Conservation (phyloP, 2,329 filamentous ascomycete genomes). For the Arthrobotrys entomopaga region DNA sequence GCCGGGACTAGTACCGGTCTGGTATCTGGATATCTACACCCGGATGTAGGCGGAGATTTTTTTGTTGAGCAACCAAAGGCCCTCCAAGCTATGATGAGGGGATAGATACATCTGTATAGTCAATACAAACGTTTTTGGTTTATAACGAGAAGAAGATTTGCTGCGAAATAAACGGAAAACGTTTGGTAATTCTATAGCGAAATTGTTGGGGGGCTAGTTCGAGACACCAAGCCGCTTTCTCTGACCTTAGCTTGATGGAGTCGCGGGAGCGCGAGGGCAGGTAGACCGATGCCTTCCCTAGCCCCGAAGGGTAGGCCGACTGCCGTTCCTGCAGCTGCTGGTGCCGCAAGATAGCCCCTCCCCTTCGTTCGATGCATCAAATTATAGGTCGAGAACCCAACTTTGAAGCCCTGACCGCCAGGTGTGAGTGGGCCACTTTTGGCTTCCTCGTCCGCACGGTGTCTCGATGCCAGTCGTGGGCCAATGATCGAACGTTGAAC, state of each 20-base stretch:
- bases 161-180: no score
- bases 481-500: constrained; percentile 39
- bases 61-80: not conserved
- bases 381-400: constrained; percentile 3
- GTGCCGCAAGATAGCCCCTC: constrained; percentile 37
- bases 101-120: no score
- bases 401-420: constrained; percentile 1
- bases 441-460: constrained; percentile 23
- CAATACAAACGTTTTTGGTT: no score
- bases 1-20: constrained; percentile 31
- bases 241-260: not conserved
- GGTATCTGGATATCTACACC: constrained; percentile 46
- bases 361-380: constrained; percentile 11
- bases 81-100: no score
- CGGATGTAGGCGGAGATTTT: constrained; percentile 45
- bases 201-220: constrained; percentile 5
- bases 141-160: no score
- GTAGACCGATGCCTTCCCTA: constrained; percentile 11
- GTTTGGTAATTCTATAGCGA: not conserved
- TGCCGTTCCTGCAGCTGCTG: constrained; percentile 43
- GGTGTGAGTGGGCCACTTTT: constrained; percentile 39
- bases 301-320: constrained; percentile 28
- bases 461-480: constrained; percentile 44
- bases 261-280: constrained; percentile 20
- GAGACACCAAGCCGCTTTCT: constrained; percentile 2